Conservation (phyloP, 1,139 yeast species). For the Spencermartinsiella ligniputridi region DNA sequence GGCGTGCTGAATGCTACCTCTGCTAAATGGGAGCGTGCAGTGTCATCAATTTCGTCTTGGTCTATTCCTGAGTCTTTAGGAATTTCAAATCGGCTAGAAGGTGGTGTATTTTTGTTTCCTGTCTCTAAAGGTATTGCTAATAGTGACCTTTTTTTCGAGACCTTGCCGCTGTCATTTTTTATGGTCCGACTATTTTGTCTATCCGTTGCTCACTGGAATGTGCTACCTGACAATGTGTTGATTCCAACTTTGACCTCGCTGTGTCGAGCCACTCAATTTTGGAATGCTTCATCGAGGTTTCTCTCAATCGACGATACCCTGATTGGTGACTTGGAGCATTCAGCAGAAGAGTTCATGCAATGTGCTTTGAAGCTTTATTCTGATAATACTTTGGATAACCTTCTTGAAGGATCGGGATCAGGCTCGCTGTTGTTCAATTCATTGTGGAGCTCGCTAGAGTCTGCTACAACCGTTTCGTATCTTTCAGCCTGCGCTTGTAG, state of each 20-base stretch:
- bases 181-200: background rate
- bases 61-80: background rate
- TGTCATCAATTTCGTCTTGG: background rate
- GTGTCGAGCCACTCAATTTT: background rate
- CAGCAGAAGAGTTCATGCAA: background rate
- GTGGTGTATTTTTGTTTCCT: conserved; percentile 2
- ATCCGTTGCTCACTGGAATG: background rate
- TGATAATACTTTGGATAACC: background rate
- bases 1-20: background rate
- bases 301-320: background rate
- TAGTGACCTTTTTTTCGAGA: background rate
- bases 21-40: background rate
- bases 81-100: background rate
- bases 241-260: background rate
- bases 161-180: background rate
- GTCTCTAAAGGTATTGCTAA: background rate
- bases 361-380: background rate
- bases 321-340: background rate
- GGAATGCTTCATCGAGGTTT: background rate
- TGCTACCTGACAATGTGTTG: background rate
- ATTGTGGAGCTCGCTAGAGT: background rate
- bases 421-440: background rate
- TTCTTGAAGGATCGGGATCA: background rate
- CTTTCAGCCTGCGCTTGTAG: background rate
- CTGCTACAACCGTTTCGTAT: background rate